Evolutionary conservation across 768 basidiomycete species (phyloP), one percentile per base, ranked within the genome.

Genomic region (Coprinellus aureogranulatus): DNA sequence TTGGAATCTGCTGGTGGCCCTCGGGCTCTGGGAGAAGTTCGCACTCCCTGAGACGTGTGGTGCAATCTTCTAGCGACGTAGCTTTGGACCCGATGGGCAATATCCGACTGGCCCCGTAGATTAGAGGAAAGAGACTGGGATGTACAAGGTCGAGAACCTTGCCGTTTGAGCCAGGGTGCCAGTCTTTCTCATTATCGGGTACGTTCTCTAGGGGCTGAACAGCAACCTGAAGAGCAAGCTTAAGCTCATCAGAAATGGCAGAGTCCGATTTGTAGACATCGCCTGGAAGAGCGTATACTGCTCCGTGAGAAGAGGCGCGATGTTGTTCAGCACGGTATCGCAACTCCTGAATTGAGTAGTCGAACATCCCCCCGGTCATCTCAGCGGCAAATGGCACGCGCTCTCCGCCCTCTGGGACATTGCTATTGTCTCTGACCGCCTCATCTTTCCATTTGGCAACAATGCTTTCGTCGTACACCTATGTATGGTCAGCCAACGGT

Each of bases 81-180:
- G 34, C 53, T 25, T 41, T 25, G 18, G 27, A 25, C 16, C 57
- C 53, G 12, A 52, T 46, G 8, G 40, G 41, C 20, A 68, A 50
- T n/a, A 66, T 58, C 9, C 55, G 53, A 1, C 70, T 72, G 23
- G 61, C 63, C 12, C 67, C 72, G 55, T 76, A 75, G 16, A 71
- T 62, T 0, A 78, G 49, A 20, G 68, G 69, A 61, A 69, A 79
- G 1, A 79, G 70, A 8, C 77, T 73, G 40, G 78, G 78, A 54
- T 79, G 77, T 2, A 78, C 74, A 44, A 79, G 69, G 56, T 79
- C 76, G 26, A 80, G 72, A 0, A 80, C 77, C 49, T 73, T 72
- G 1, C 67, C 63, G 55, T 78, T 64, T 0, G 75, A 75, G 2
- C 72, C 68, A 1, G 77, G 77, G 61, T 79, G 77, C 78, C 78